Evolutionary conservation across 164 flowering plant genomes (phyloP).

Genomic region (Liriodendron chinense): DNA sequence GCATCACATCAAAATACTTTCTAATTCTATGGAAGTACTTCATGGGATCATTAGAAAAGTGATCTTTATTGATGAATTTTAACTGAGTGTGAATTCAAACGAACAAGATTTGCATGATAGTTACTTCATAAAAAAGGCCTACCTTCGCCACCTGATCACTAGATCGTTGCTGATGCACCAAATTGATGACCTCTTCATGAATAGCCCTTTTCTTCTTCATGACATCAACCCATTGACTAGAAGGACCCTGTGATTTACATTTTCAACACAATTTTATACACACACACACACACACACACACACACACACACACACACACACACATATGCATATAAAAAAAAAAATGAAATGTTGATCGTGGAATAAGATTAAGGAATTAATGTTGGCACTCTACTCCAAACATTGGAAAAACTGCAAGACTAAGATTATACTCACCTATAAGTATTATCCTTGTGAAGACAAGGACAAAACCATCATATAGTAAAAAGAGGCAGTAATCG

Average conservation of each 20-base stretch:
- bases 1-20: not conserved
- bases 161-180: slow-evolving; percentile 58
- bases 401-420: not conserved
- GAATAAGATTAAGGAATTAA: not conserved
- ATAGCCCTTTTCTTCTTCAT: slow-evolving; percentile 91
- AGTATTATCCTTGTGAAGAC: not conserved
- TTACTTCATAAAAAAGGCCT: not conserved
- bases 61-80: too few relatives aligned
- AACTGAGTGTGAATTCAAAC: not conserved
- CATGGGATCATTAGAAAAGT: not conserved
- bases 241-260: slow-evolving; percentile 16
- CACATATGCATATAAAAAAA: not conserved
- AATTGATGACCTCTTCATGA: slow-evolving; percentile 74
- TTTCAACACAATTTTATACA: too few relatives aligned
- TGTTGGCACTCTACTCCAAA: not conserved
- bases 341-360: not conserved
- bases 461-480: not conserved
- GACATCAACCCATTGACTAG: slow-evolving; percentile 91
- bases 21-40: not conserved
- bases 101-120: not conserved
- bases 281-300: too few relatives aligned
- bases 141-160: slow-evolving; percentile 47
- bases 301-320: too few relatives aligned
- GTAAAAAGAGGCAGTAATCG: not conserved
- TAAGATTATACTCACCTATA: not conserved